Percentiles rank a stretch among this genome's conserved stretches.
These are phyloP conservation scores for Nitzschia palea DNA, from an alignment of 108 stramenopile genomes.

Conservation along the genomic window DNA sequence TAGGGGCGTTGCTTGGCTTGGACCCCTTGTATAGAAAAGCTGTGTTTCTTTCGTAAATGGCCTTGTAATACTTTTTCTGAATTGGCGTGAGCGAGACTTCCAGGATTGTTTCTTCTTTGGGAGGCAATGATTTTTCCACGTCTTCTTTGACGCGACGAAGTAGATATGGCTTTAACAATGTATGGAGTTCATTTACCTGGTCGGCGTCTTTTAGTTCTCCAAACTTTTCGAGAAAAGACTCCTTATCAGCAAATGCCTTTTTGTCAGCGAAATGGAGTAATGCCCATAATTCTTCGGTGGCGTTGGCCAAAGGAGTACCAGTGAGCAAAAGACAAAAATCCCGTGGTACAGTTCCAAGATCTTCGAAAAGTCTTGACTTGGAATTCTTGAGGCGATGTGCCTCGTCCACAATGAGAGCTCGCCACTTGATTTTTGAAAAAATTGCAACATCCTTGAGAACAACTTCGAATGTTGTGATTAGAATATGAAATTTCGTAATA, in stretches of 20 bases:
- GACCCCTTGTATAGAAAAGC: slow-evolving; percentile 81
- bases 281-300: slow-evolving; percentile 96
- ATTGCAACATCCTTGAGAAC: slow-evolving; percentile 82
- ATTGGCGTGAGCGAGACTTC: slow-evolving; percentile 94
- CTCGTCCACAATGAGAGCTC: slow-evolving; percentile 94
- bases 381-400: slow-evolving; percentile 90
- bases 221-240: slow-evolving; percentile 80
- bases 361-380: slow-evolving; percentile 73
- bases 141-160: slow-evolving; percentile 97
- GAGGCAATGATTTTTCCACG: slow-evolving; percentile 94
- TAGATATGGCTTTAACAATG: slow-evolving; percentile 89
- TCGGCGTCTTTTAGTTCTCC: slow-evolving; percentile 80
- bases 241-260: slow-evolving; percentile 59
- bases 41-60: slow-evolving; percentile 97
- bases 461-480: slow-evolving; percentile 97
- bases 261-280: slow-evolving; percentile 83
- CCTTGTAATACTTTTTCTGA: slow-evolving; percentile 97
- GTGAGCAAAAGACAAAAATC: slow-evolving; percentile 92
- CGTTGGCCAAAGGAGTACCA: slow-evolving; percentile 98
- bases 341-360: slow-evolving; percentile 71
- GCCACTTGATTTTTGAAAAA: slow-evolving; percentile 81
- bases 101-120: slow-evolving; percentile 96
- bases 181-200: slow-evolving; percentile 91
- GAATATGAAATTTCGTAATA: slow-evolving; percentile 88
- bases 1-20: slow-evolving; percentile 81